Evolutionary conservation across 2,329 filamentous ascomycete genomes (phyloP).

Genomic region (Amauroascus niger): DNA sequence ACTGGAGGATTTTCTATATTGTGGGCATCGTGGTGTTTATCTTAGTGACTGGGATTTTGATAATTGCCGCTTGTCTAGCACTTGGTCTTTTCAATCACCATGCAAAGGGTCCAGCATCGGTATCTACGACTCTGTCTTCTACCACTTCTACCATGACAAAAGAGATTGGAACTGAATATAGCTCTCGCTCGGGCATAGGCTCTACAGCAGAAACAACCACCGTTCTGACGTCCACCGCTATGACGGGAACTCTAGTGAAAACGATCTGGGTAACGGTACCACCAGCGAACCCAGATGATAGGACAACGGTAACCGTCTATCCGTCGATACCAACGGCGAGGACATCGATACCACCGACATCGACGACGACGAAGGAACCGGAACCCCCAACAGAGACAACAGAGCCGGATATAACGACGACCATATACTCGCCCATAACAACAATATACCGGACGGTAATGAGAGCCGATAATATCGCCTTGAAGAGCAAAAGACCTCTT

Average conservation of each 20-base stretch:
- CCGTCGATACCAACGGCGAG: background rate
- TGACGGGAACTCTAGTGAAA: background rate
- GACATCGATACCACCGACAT: background rate
- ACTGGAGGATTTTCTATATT: background rate
- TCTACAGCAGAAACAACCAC: background rate
- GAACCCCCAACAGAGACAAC: background rate
- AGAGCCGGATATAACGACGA: background rate
- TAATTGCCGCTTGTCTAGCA: background rate
- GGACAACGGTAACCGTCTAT: background rate
- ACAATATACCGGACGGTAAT: background rate
- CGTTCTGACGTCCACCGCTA: background rate
- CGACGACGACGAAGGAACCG: background rate
- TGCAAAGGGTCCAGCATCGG: background rate
- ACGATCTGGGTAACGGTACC: background rate
- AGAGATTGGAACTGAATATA: background rate
- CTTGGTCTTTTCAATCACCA: background rate
- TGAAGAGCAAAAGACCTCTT: background rate
- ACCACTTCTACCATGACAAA: background rate
- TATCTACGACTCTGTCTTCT: background rate
- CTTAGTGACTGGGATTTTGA: background rate
- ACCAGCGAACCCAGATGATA: background rate
- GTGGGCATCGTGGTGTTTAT: slow-evolving; percentile 1
- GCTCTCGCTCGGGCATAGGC: background rate
- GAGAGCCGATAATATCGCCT: too few species aligned
- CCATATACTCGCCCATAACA: slow-evolving; percentile 1